Base-by-base conservation (phyloP, 1,284 basidiomycete genomes). In the Chalciporus piperatoides region DNA sequence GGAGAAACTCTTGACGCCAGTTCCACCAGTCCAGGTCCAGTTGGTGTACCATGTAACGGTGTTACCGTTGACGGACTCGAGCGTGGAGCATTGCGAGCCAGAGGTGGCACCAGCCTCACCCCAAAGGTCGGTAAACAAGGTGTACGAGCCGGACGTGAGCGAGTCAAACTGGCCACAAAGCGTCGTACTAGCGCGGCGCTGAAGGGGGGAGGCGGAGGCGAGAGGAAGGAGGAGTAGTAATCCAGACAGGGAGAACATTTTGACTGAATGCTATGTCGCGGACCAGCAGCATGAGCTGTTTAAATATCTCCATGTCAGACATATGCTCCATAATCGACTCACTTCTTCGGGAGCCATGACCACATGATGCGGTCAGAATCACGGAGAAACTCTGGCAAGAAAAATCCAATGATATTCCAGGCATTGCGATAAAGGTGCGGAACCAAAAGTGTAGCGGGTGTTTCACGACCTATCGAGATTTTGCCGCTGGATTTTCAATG, bases 1-100 rank as follows among this genome's bases (percentile, higher is more conserved):
- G 33, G 80, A 72, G 66, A 75, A 86, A 59, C 78, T 83, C 72
- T 84, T 85, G 47, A 86, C 72, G 23, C 72, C 70, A 24, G 54
- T 65, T 6, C 73, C 77, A 27, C 79, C 81, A 1, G 51, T 59
- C 82, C 82, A 86, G 1, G 55, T 71, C 77, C 78, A 85, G 0
- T 60, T 72, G 30, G 73, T 79, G 59, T 62, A 70, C 82, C 82
- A 85, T 0, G 72, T 64, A 36, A 82, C 57, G 2, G 64, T 77
- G 23, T 57, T 69, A 1, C 74, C 79, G 46, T 64, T 70, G 53
- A 77, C 49, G 15, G 74, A 77, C 1, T 64, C 65, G 57, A 84
- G 54, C 27, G 70, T 63, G n/a, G 81, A 73, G 59, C 82, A 83
- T 54, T 80, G 76, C n/a, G 69, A 73, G 36, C 82, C 82, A 4